phyloP scores from a whole-genome alignment of 805 yeast species.

The Lachancea nothofagi region DNA sequence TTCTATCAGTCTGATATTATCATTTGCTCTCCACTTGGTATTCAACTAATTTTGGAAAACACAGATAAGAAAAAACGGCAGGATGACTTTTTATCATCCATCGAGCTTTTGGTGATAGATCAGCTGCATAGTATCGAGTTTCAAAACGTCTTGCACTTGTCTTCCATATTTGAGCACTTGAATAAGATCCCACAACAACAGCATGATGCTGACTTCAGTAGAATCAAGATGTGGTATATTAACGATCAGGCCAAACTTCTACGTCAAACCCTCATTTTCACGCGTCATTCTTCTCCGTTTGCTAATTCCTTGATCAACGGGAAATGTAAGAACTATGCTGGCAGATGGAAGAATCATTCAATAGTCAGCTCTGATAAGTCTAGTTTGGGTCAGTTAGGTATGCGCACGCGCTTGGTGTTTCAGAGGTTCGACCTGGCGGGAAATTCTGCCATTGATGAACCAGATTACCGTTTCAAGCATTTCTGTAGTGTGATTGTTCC shows the following conservation, averaged over 20 bases:
- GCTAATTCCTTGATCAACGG: slow-evolving; percentile 56
- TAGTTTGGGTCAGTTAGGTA: slow-evolving; percentile 58
- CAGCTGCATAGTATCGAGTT: slow-evolving; percentile 79
- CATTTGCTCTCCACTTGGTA: slow-evolving; percentile 87
- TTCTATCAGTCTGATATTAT: slow-evolving; percentile 83
- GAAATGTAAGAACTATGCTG: slow-evolving; percentile 50
- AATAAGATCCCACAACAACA: slow-evolving; percentile 75
- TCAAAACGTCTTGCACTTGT: slow-evolving; percentile 91
- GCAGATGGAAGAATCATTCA: slow-evolving; percentile 54
- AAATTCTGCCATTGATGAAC: slow-evolving; percentile 53
- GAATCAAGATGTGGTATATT: slow-evolving; percentile 88
- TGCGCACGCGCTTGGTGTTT: slow-evolving; percentile 62
- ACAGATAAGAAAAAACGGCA: slow-evolving; percentile 52
- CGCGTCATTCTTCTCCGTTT: slow-evolving; percentile 76
- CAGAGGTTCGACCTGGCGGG: slow-evolving; percentile 56
- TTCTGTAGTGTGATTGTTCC: slow-evolving; percentile 74
- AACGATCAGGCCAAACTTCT: slow-evolving; percentile 70
- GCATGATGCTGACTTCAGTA: slow-evolving; percentile 81
- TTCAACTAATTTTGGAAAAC: slow-evolving; percentile 71
- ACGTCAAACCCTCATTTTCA: slow-evolving; percentile 73
- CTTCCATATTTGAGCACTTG: slow-evolving; percentile 58
- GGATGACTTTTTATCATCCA: slow-evolving; percentile 80
- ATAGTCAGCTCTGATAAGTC: slow-evolving; percentile 42
- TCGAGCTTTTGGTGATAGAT: slow-evolving; percentile 76
- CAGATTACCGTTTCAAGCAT: slow-evolving; percentile 75